Evolutionary conservation across 768 basidiomycete genomes (phyloP).

Genomic region (Termitomyces sp.): DNA sequence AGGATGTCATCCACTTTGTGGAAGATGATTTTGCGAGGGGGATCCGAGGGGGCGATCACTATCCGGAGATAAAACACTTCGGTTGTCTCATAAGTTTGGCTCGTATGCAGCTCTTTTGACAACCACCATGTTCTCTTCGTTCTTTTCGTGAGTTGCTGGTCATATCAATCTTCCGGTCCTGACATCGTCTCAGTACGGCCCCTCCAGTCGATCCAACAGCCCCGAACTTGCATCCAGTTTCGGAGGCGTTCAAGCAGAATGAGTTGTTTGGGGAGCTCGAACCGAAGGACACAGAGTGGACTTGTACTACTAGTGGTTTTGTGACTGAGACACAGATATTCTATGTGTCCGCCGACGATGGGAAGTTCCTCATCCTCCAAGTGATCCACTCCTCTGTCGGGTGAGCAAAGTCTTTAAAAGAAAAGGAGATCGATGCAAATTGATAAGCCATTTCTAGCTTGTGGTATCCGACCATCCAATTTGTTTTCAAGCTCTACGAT

Average conservation of each 20-base stretch:
- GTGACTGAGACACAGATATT: conserved; percentile 88
- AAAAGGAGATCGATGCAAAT: conserved; percentile 15
- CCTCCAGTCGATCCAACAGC: conserved; percentile 62
- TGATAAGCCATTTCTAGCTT: conserved; percentile 45
- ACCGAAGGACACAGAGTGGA: conserved; percentile 77
- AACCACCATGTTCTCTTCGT: conserved; percentile 70
- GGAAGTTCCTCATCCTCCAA: conserved; percentile 19
- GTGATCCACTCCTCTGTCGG: conserved; percentile 25
- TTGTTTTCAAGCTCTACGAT: conserved; percentile 86
- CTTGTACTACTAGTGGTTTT: conserved; percentile 78
- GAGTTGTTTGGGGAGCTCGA: conserved; percentile 77
- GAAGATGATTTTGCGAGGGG: background rate
- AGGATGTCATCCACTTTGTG: too few relatives aligned
- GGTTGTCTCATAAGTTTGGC: conserved; percentile 15
- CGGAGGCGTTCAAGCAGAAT: conserved; percentile 49
- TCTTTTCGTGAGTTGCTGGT: conserved; percentile 67
- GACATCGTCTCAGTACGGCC: conserved; percentile 39
- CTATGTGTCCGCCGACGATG: conserved; percentile 49
- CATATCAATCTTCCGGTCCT: conserved; percentile 3
- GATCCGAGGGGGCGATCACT: background rate
- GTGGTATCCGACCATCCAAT: conserved; percentile 94
- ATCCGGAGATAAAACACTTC: conserved; percentile 1
- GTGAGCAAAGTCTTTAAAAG: conserved; percentile 16
- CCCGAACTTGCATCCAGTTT: conserved; percentile 83
- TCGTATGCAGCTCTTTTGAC: conserved; percentile 14